A percentile compares a stretch with the other conserved stretches of the same genome.
Conservation (phyloP, 129 eudicot genomes). For the Flaveria robusta region DNA sequence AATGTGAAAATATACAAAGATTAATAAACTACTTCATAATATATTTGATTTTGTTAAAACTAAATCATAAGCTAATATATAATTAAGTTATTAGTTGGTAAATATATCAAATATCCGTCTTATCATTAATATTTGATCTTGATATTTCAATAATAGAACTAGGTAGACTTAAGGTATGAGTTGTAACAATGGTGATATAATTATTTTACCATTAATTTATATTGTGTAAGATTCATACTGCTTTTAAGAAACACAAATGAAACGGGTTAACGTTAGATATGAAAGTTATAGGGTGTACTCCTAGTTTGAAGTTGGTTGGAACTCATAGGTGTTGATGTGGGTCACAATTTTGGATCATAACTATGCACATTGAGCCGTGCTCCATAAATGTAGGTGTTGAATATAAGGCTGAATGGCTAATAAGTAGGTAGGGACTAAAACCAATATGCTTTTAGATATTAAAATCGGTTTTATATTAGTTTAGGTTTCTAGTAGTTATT, state of each 20-base stretch:
- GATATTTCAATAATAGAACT: no score
- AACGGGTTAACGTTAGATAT: background rate
- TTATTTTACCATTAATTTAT: background rate
- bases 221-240: background rate
- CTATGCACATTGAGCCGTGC: conserved; percentile 22
- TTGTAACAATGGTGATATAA: background rate
- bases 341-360: conserved; percentile 20
- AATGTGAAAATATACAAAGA: no score
- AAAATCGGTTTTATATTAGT: background rate
- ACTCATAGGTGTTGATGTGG: conserved; percentile 16
- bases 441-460: background rate
- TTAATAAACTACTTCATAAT: no score
- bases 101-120: no score
- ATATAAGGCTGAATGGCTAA: conserved; percentile 10
- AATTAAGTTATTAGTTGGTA: no score
- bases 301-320: conserved; percentile 19
- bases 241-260: background rate
- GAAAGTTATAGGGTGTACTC: background rate
- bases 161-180: no score
- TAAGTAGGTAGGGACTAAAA: background rate
- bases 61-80: background rate
- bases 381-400: conserved; percentile 32
- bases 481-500: no score
- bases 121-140: no score
- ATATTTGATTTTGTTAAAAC: no score